These are phyloP conservation scores for Penicillium coffeae DNA, from an alignment of 495 filamentous ascomycete species.

Conservation along the genomic window DNA sequence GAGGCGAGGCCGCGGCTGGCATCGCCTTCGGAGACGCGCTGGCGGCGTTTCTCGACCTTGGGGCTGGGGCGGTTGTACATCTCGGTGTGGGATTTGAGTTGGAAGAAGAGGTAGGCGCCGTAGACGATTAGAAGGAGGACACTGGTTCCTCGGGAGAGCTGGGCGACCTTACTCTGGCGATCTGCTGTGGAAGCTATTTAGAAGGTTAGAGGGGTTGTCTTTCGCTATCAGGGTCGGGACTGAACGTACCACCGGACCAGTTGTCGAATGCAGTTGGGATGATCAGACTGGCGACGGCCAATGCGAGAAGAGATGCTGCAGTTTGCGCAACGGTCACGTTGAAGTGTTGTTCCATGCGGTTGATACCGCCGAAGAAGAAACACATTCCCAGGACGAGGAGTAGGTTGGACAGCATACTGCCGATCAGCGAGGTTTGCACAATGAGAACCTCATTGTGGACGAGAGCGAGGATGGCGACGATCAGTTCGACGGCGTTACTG, in stretches of 20 bases:
- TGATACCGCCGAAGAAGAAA: conserved; percentile 84
- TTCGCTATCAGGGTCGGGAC: not conserved
- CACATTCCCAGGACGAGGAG: conserved; percentile 90
- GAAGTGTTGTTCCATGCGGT: conserved; percentile 80
- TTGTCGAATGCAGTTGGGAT: conserved; percentile 83
- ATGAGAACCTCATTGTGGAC: conserved; percentile 70
- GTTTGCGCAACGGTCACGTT: conserved; percentile 94
- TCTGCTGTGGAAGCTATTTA: conserved; percentile 16
- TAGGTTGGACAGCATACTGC: conserved; percentile 86
- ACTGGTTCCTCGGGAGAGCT: conserved; percentile 51
- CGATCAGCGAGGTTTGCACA: conserved; percentile 89
- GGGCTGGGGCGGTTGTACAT: conserved; percentile 71
- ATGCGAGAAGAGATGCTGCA: conserved; percentile 72
- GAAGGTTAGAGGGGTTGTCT: conserved; percentile 1
- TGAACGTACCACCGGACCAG: conserved; percentile 39
- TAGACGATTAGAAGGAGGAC: conserved; percentile 77
- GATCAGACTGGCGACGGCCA: conserved; percentile 76
- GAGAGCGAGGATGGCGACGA: conserved; percentile 83
- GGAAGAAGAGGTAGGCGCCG: conserved; percentile 73
- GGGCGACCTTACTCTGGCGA: conserved; percentile 22
- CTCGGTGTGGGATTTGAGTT: conserved; percentile 69
- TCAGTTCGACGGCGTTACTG: conserved; percentile 82
- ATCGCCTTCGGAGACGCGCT: conserved; percentile 52
- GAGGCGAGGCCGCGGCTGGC: conserved; percentile 56
- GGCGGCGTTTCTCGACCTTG: conserved; percentile 59